phyloP scores from a whole-genome alignment of 2,329 filamentous ascomycete species.

The Apiospora marii region DNA sequence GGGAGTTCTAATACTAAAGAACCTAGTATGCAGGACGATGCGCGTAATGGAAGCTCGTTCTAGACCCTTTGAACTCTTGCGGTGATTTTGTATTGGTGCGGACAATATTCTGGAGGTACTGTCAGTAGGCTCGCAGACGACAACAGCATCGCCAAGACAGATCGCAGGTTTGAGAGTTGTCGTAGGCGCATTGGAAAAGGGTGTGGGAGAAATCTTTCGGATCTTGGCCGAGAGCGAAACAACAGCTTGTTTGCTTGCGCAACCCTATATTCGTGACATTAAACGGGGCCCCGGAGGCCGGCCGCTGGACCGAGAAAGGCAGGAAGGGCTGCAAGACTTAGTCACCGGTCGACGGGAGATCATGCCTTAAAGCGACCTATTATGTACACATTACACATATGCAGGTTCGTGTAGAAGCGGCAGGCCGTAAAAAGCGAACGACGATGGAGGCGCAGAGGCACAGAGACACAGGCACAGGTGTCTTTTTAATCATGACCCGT shows the following conservation, averaged over 20 bases:
- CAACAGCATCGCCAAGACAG: constrained; percentile 16
- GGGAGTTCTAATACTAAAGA: neutral
- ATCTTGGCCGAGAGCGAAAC: neutral
- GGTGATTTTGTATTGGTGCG: neutral
- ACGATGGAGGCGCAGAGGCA: neutral
- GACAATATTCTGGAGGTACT: neutral
- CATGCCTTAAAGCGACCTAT: neutral
- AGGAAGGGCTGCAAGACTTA: neutral
- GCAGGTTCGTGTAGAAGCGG: neutral
- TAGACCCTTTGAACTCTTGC: neutral
- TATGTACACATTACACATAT: constrained; percentile 19
- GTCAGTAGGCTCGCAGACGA: neutral
- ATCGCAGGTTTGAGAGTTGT: constrained; percentile 9
- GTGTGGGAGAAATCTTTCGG: constrained; percentile 9
- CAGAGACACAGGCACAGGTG: neutral
- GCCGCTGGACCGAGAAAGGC: constrained; percentile 12
- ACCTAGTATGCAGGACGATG: constrained; percentile 10
- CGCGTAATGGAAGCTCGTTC: neutral
- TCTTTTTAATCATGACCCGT: neutral
- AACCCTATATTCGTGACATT: neutral
- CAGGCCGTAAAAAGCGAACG: neutral
- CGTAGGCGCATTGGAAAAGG: neutral
- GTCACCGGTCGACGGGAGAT: constrained; percentile 17
- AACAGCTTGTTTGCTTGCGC: neutral
- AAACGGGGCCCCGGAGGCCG: neutral